Evolutionary conservation across 2,329 filamentous ascomycete genomes (phyloP).

Genomic region (Colletotrichum sansevieriae): DNA sequence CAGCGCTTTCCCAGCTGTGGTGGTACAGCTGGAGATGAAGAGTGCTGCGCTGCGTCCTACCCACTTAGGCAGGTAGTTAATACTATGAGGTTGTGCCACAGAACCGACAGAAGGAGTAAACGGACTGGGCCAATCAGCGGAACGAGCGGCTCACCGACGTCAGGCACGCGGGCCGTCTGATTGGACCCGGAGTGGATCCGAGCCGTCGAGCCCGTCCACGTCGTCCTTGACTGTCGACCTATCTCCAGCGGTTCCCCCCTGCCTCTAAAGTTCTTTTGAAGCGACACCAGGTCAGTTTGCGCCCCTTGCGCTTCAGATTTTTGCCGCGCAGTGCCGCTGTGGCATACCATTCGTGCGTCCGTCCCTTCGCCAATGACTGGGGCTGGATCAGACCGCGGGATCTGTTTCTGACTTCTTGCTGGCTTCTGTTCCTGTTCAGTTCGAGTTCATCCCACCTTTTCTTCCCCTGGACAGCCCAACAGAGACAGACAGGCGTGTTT

Average conservation of each 20-base stretch:
- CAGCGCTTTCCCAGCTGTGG: slow-evolving; percentile 6
- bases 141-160: slow-evolving; percentile 3
- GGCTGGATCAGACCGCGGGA: slow-evolving; percentile 22
- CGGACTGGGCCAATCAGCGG: slow-evolving; percentile 29
- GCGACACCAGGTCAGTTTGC: slow-evolving; percentile 29
- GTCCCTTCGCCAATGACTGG: slow-evolving; percentile 37
- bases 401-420: slow-evolving; percentile 13
- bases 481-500: slow-evolving; percentile 10
- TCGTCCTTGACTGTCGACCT: background rate
- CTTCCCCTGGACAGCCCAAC: background rate
- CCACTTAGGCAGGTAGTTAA: too few species aligned
- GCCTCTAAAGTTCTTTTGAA: background rate
- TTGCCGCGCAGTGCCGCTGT: slow-evolving; percentile 39
- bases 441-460: slow-evolving; percentile 33
- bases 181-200: slow-evolving; percentile 30
- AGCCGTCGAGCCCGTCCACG: slow-evolving; percentile 14
- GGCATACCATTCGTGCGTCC: slow-evolving; percentile 39
- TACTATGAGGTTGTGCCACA: slow-evolving; percentile 3
- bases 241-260: background rate
- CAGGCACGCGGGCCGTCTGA: slow-evolving; percentile 32
- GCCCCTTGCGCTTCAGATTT: slow-evolving; percentile 41
- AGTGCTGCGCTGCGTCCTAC: background rate
- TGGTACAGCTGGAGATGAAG: background rate
- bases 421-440: background rate
- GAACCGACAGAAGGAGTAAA: slow-evolving; percentile 16